These are phyloP conservation scores for Nakazawaea ambrosiae DNA, from an alignment of 805 yeast species.

Conservation along the genomic window DNA sequence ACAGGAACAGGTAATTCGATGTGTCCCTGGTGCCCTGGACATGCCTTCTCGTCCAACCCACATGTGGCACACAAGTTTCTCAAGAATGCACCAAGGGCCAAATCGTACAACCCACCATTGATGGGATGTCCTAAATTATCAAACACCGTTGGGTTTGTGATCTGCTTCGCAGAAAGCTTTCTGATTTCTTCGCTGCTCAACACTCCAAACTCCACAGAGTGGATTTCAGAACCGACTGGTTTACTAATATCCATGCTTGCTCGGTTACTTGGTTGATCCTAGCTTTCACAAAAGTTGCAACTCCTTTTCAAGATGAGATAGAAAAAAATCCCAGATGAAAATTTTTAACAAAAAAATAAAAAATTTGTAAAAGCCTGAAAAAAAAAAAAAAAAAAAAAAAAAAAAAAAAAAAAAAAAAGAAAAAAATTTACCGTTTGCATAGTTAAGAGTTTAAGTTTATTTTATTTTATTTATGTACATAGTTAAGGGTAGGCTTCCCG, in stretches of 20 bases:
- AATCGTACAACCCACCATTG: conserved; percentile 87
- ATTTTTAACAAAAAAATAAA: conserved; percentile 4
- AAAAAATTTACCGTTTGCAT: too few species aligned
- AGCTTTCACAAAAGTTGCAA: too few species aligned
- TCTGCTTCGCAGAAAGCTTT: conserved; percentile 86
- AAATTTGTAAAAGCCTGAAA: too few species aligned
- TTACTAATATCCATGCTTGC: conserved; percentile 92
- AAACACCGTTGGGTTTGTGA: conserved; percentile 91
- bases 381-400: too few species aligned
- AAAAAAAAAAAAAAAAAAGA: too few species aligned
- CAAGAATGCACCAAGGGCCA: conserved; percentile 91
- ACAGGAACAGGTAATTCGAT: conserved; percentile 94
- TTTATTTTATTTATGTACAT: too few species aligned
- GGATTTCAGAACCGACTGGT: conserved; percentile 93
- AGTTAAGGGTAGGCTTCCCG: conserved; percentile 3
- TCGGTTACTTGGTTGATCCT: too few species aligned
- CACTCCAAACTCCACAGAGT: conserved; percentile 87
- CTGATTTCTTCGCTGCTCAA: conserved; percentile 77
- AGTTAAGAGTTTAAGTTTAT: too few species aligned
- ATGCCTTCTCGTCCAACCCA: conserved; percentile 87
- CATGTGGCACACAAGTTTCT: conserved; percentile 89
- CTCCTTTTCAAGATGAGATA: neutral
- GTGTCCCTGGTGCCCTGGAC: conserved; percentile 99
- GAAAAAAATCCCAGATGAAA: too few species aligned
- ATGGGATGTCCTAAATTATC: conserved; percentile 96